A percentile compares a stretch with the other conserved stretches of the same genome.
Conservation (phyloP, 2,329 filamentous ascomycete genomes). For the Tolypocladium capitatum region DNA sequence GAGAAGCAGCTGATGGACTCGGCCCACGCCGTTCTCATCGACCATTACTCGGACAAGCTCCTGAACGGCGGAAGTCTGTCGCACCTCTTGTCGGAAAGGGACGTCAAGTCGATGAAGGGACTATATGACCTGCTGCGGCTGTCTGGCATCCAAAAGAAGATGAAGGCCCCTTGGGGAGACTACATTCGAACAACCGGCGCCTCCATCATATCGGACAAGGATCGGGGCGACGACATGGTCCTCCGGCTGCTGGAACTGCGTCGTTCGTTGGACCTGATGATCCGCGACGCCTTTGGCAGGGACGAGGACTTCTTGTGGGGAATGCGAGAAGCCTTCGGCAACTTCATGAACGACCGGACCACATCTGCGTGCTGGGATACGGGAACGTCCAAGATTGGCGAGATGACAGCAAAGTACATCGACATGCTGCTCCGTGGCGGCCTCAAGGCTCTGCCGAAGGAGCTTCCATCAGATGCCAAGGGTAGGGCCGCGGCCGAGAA, state of each 20-base stretch:
- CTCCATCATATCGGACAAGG: conserved; percentile 66
- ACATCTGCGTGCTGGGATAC: conserved; percentile 60
- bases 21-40: conserved; percentile 61
- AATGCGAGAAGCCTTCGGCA: conserved; percentile 73
- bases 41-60: conserved; percentile 51
- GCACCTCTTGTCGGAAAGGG: conserved; percentile 58
- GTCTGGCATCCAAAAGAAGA: conserved; percentile 52
- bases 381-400: conserved; percentile 84
- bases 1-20: conserved; percentile 61
- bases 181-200: conserved; percentile 70
- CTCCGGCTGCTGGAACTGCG: conserved; percentile 70
- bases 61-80: conserved; percentile 54
- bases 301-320: conserved; percentile 66
- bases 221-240: conserved; percentile 75
- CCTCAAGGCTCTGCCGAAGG: conserved; percentile 65
- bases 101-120: conserved; percentile 56
- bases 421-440: conserved; percentile 81
- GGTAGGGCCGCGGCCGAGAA: conserved; percentile 45
- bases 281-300: conserved; percentile 61
- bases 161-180: conserved; percentile 61
- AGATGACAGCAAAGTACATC: conserved; percentile 98
- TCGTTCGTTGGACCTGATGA: conserved; percentile 61
- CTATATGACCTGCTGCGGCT: conserved; percentile 68
- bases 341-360: conserved; percentile 85
- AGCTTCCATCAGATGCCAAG: conserved; percentile 48